phyloP scores from a whole-genome alignment of 2,329 filamentous ascomycete genomes.

The Sporothrix globosa region DNA sequence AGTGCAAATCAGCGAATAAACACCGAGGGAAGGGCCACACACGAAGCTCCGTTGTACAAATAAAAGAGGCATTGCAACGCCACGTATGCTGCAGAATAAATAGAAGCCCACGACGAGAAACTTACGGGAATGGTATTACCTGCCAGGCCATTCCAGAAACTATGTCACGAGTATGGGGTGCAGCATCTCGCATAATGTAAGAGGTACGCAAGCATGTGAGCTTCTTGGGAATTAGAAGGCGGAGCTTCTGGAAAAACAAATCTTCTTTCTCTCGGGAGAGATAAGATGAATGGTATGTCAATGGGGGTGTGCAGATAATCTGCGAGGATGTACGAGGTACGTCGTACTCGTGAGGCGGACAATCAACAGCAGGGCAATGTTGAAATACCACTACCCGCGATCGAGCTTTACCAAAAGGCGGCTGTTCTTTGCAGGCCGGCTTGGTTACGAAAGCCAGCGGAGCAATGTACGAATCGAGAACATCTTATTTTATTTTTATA shows the following conservation, averaged over 20 bases:
- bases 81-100: neutral
- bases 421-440: conserved; percentile 24
- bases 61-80: neutral
- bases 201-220: neutral
- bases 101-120: neutral
- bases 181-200: neutral
- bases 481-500: neutral
- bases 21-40: neutral
- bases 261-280: neutral
- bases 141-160: neutral
- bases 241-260: neutral
- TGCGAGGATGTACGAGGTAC: neutral
- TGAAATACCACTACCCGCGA: neutral
- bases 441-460: conserved; percentile 1
- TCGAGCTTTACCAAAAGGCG: conserved; percentile 1
- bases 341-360: too few species aligned
- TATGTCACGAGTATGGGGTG: neutral
- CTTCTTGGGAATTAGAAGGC: neutral
- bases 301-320: neutral
- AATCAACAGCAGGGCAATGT: neutral
- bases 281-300: neutral
- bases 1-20: neutral
- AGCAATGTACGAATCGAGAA: conserved; percentile 4
- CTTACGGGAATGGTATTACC: neutral
- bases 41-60: neutral